Base-by-base conservation (phyloP, 139 green algal species). In the Dunaliella primolecta region DNA sequence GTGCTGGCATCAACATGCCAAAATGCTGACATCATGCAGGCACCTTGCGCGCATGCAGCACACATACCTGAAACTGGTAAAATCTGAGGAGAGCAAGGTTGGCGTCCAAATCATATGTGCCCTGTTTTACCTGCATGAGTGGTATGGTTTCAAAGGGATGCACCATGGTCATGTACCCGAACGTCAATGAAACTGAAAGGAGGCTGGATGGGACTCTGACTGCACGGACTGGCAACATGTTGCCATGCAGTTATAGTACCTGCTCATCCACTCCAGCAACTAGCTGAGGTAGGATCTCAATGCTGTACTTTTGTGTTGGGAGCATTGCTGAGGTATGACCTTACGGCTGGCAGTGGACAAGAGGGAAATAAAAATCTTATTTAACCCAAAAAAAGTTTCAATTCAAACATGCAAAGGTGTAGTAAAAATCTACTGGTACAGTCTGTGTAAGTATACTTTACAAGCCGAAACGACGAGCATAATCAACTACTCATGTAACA, bases 41-140 rank as follows among this genome's bases (percentile, higher is more conserved):
- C n/a, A n/a, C n/a, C n/a, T n/a, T n/a, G n/a, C n/a, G n/a, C n/a
- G n/a, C n/a, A n/a, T n/a, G n/a, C n/a, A n/a, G n/a, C n/a, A n/a
- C n/a, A n/a, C n/a, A n/a, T n/a, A n/a, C n/a, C n/a, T n/a, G 31
- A 37, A 95, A 86, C 57, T 93, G 86, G 85, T 94, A 94, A 21
- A 91, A 83, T 27, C 91, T 71, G 57, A 95, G 83, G 46, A 95
- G 87, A 23, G 91, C 85, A 2, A 91, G 34, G 38, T 90, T 91
- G 1, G 90, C 87, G 33, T 92, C 86, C 55, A 92, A 72, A 37
- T 85, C 82, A 72, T 90, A 93, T 64, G 7, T 64, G 46, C 46
- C 46, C 7, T 7, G 7, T 15, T 64, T 64, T 25, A 64, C 46
- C 46, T 64, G 46, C 46, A 64, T 64, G 46, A 64, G 7, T 64